phyloP scores from a whole-genome alignment of 2,329 filamentous ascomycete genomes.

The Cyphellophora europaea region DNA sequence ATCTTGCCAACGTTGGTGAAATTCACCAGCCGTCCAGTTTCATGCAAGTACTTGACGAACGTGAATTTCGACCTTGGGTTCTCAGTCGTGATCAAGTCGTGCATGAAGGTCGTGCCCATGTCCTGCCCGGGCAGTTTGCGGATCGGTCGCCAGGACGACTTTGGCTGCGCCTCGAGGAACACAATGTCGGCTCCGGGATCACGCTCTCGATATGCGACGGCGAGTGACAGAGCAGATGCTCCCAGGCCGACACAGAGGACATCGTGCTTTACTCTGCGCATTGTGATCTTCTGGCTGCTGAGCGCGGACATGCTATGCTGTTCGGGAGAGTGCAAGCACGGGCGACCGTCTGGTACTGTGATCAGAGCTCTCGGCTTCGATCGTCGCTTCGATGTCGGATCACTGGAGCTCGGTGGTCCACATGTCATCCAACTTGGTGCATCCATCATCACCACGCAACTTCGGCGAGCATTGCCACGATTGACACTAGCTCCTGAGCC shows the following conservation, averaged over 20 bases:
- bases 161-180: conserved; percentile 13
- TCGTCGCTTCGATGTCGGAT: no score
- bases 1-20: conserved; percentile 12
- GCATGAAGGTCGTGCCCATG: conserved; percentile 14
- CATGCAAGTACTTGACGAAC: conserved; percentile 16
- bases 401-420: no score
- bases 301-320: no score
- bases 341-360: no score
- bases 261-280: no score
- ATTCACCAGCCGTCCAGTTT: conserved; percentile 8
- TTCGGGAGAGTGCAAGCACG: no score
- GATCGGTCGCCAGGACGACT: conserved; percentile 11
- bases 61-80: conserved; percentile 17
- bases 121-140: conserved; percentile 3
- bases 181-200: conserved; percentile 6
- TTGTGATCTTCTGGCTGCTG: no score
- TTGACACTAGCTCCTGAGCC: no score
- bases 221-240: conserved; percentile 9
- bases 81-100: conserved; percentile 15
- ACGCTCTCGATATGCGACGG: conserved; percentile 13
- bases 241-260: conserved; percentile 17
- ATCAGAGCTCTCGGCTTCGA: no score
- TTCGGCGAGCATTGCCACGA: no score
- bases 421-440: no score
- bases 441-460: no score